Evolutionary conservation across 2,329 filamentous ascomycete species (phyloP).

Genomic region (Pseudogymnoascus sp.): DNA sequence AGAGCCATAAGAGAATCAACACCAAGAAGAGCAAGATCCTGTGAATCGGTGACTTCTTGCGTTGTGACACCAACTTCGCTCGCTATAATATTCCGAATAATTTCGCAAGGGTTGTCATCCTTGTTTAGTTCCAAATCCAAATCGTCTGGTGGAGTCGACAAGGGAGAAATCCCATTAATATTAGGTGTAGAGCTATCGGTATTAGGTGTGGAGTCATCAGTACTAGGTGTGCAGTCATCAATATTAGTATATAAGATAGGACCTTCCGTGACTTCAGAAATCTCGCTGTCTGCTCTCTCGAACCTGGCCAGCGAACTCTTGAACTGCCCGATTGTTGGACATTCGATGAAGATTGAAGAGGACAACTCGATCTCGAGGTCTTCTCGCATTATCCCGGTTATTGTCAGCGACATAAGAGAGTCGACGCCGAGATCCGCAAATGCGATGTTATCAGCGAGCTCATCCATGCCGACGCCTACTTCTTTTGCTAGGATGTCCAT

Average conservation of each 20-base stretch:
- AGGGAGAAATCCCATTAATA: constrained; percentile 39
- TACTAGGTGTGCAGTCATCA: constrained; percentile 4
- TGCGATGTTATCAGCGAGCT: constrained; percentile 46
- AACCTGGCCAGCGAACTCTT: constrained; percentile 37
- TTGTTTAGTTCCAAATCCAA: constrained; percentile 43
- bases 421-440: constrained; percentile 52
- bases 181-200: constrained; percentile 30
- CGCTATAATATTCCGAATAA: constrained; percentile 59
- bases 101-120: constrained; percentile 38
- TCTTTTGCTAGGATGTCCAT: constrained; percentile 49
- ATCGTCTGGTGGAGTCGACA: constrained; percentile 46
- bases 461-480: constrained; percentile 44
- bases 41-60: constrained; percentile 48
- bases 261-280: not conserved
- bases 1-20: constrained; percentile 52
- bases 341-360: constrained; percentile 44
- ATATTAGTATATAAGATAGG: not conserved
- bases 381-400: constrained; percentile 47
- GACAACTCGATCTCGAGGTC: constrained; percentile 47
- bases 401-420: constrained; percentile 51
- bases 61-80: constrained; percentile 63
- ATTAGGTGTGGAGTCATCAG: constrained; percentile 2
- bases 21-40: constrained; percentile 46
- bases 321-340: constrained; percentile 45
- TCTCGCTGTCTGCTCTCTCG: constrained; percentile 21